phyloP scores from a whole-genome alignment of 176 grass and related monocot species.

The Hordeum marinum region DNA sequence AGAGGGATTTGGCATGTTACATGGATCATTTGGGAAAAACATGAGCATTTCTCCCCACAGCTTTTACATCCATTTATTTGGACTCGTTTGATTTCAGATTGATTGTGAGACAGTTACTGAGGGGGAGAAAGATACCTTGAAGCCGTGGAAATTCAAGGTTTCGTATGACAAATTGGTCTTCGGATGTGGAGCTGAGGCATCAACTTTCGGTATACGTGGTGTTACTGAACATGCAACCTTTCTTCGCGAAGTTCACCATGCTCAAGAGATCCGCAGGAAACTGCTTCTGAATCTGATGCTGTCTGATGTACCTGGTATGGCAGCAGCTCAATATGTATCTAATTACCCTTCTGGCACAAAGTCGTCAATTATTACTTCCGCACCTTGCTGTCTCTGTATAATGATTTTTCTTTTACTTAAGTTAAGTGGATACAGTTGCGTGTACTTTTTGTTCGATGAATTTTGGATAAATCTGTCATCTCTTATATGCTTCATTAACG shows the following conservation, averaged over 20 bases:
- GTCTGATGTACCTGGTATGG: conserved; percentile 80
- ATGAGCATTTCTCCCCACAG: background rate
- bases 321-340: conserved; percentile 1
- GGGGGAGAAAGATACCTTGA: conserved; percentile 39
- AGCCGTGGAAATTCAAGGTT: conserved; percentile 94
- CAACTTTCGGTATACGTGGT: conserved; percentile 81
- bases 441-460: background rate
- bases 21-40: background rate
- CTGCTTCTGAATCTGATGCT: conserved; percentile 97
- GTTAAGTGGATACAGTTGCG: background rate
- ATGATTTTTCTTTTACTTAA: background rate
- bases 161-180: conserved; percentile 92
- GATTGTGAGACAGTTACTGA: conserved; percentile 82
- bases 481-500: too few species aligned
- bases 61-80: conserved; percentile 12
- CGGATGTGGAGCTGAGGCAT: conserved; percentile 86
- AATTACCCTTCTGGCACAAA: background rate
- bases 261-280: conserved; percentile 90
- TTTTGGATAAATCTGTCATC: background rate
- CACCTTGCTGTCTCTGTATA: background rate
- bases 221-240: conserved; percentile 86
- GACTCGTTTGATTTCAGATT: conserved; percentile 49
- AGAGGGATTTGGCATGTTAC: background rate
- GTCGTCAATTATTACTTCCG: background rate
- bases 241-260: conserved; percentile 90